phyloP scores from a whole-genome alignment of 1,284 basidiomycete genomes.

The Pseudozyma sp. region DNA sequence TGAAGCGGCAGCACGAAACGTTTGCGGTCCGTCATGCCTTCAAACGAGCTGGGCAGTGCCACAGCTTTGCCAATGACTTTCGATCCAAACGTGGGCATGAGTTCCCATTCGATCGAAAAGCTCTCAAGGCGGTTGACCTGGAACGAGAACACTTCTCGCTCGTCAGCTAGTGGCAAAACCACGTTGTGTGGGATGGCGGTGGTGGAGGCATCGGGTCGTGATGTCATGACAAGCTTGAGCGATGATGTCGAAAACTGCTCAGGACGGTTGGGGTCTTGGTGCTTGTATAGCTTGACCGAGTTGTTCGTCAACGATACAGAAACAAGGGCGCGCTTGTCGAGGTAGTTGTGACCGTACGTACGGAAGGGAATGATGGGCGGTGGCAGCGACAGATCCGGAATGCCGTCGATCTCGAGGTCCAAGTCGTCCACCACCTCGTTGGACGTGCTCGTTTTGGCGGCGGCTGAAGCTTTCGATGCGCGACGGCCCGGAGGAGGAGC shows the following conservation, averaged over 20 bases:
- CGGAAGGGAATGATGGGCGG: conserved; percentile 94
- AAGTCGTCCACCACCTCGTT: conserved; percentile 41
- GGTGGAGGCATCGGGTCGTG: conserved; percentile 80
- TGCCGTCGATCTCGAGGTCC: conserved; percentile 77
- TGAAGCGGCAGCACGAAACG: conserved; percentile 76
- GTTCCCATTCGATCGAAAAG: conserved; percentile 89
- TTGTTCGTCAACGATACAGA: conserved; percentile 76
- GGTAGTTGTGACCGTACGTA: conserved; percentile 70
- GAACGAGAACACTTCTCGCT: conserved; percentile 87
- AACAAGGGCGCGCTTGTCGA: conserved; percentile 87
- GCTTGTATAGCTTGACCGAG: conserved; percentile 66
- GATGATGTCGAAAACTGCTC: conserved; percentile 74
- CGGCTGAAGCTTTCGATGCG: conserved; percentile 15
- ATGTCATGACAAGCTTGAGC: conserved; percentile 93
- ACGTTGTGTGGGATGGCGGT: conserved; percentile 74
- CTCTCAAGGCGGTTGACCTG: conserved; percentile 81
- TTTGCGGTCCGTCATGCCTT: conserved; percentile 68
- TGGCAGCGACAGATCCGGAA: conserved; percentile 91
- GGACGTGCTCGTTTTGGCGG: conserved; percentile 19
- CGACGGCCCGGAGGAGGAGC: conserved; percentile 6
- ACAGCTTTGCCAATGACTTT: conserved; percentile 95
- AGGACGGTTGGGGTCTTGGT: conserved; percentile 60
- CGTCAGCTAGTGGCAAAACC: conserved; percentile 80
- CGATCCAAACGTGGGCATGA: conserved; percentile 98
- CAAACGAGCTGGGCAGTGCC: conserved; percentile 82